A percentile compares a stretch with the other conserved stretches of the same genome.
These are phyloP conservation scores for Pichia norvegensis DNA, from an alignment of 1,139 yeast genomes.

Conservation along the genomic window DNA sequence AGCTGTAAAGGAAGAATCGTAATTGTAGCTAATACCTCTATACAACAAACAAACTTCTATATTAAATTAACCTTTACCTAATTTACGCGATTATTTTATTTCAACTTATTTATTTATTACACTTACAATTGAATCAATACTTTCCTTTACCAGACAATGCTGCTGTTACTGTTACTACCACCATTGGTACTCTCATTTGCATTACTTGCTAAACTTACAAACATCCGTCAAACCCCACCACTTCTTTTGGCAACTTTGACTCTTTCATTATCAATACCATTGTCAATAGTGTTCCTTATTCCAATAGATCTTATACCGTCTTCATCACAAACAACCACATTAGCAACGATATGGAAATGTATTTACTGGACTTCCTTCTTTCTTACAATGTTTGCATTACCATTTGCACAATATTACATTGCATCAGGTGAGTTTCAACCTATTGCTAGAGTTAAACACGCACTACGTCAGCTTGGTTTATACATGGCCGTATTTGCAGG, in stretches of 20 bases:
- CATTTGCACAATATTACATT: constrained; percentile 64
- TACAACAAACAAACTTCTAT: too few relatives aligned
- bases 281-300: constrained; percentile 46
- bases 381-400: constrained; percentile 68
- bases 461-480: constrained; percentile 47
- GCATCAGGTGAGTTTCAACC: constrained; percentile 59
- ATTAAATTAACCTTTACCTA: too few relatives aligned
- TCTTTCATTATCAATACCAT: constrained; percentile 45
- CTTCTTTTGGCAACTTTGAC: constrained; percentile 34
- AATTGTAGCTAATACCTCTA: constrained; percentile 9
- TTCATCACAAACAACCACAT: constrained; percentile 6
- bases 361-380: constrained; percentile 76
- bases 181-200: not conserved
- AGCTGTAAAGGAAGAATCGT: not conserved
- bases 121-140: not conserved
- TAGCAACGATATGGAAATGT: constrained; percentile 49
- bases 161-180: not conserved
- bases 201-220: not conserved
- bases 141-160: not conserved
- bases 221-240: not conserved
- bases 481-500: not conserved
- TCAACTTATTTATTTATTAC: not conserved
- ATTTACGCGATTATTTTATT: too few relatives aligned
- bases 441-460: constrained; percentile 42
- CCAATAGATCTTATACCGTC: constrained; percentile 45